Evolutionary conservation across 192 early-diverging fungal species (phyloP), one percentile per base, ranked within the genome.

Genomic region (Diversispora epigaea): DNA sequence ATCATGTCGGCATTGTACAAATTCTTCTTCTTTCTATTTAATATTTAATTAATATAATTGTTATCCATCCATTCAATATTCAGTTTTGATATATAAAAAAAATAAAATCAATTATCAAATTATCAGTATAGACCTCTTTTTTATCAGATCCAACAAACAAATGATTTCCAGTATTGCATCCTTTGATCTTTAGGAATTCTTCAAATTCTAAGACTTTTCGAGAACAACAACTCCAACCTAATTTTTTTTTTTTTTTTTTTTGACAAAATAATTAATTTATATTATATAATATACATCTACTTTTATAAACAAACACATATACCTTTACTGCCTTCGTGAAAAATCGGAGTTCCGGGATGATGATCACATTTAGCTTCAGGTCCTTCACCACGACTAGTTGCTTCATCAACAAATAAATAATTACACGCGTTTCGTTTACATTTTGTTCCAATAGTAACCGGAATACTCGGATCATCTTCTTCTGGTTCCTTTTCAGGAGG

Each of bases 151-250:
- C 91, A 62, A 93, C 89, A 84, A 99, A 99, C 77, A 96, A 83
- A 80, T 99, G 98, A 63, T 89, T 87, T 52, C 94, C 95, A n/a
- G 73, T 85, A 49, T 86, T 91, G 83, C 98, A 99, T 44, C 98
- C 98, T 68, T 86, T 85, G 80, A 99, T 96, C 78, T 91, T 95
- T 78, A 98, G 83, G 73, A 99, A 98, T 81, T 98, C 96, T 45
- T 99, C 98, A 88, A 98, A 99, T 81, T 98, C 98, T 17, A 97
- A 88, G 3, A 96, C 96, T 73, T 94, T 91, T 47, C 95, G 89
- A 66, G 91, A 85, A 82, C 98, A 99, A 84, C 98, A 99, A 45
- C 90, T 90, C 93, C 93, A 98, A 25, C 96, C 71, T 73, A 73
- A 21, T 17, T 17, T 32, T 19, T 44, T 41, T 5, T 40, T 44